A percentile compares a stretch with the other conserved stretches of the same genome.
These are phyloP conservation scores for Pittosporum tobira DNA, from an alignment of 129 eudicot species.

Conservation along the genomic window DNA sequence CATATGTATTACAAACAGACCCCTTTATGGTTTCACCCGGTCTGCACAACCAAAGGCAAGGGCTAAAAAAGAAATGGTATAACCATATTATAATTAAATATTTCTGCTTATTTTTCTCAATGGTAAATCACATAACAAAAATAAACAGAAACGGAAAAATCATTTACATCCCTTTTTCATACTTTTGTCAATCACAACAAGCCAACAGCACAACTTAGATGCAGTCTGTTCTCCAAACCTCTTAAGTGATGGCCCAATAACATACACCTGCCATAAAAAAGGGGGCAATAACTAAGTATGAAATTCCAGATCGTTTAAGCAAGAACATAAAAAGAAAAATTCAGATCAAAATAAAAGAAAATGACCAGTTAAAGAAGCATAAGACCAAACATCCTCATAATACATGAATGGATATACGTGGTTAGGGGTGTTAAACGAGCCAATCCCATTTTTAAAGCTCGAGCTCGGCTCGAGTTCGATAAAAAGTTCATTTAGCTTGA, in stretches of 20 bases:
- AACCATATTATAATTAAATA: background rate
- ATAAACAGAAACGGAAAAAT: slow-evolving; percentile 7
- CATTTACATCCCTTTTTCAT: slow-evolving; percentile 42
- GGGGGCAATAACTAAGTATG: background rate
- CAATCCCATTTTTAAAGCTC: too few relatives aligned
- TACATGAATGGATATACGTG: too few relatives aligned
- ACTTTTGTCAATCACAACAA: slow-evolving; percentile 41
- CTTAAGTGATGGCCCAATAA: slow-evolving; percentile 77
- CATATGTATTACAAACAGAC: too few relatives aligned
- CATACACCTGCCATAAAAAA: slow-evolving; percentile 62
- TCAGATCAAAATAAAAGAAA: too few relatives aligned
- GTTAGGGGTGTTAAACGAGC: too few relatives aligned
- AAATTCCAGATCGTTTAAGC: background rate
- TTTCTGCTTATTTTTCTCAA: background rate
- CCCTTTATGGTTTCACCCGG: too few relatives aligned
- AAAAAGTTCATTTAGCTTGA: too few relatives aligned
- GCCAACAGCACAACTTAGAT: slow-evolving; percentile 77
- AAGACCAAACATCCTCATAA: background rate
- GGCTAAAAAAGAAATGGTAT: background rate
- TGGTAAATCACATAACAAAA: background rate
- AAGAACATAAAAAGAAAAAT: too few relatives aligned
- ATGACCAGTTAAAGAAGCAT: background rate
- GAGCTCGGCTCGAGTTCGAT: too few relatives aligned
- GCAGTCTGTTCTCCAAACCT: slow-evolving; percentile 90
- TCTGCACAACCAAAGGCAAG: too few relatives aligned